Base-by-base conservation (phyloP, 208 protist genomes). In the Crithidia expoeki region DNA sequence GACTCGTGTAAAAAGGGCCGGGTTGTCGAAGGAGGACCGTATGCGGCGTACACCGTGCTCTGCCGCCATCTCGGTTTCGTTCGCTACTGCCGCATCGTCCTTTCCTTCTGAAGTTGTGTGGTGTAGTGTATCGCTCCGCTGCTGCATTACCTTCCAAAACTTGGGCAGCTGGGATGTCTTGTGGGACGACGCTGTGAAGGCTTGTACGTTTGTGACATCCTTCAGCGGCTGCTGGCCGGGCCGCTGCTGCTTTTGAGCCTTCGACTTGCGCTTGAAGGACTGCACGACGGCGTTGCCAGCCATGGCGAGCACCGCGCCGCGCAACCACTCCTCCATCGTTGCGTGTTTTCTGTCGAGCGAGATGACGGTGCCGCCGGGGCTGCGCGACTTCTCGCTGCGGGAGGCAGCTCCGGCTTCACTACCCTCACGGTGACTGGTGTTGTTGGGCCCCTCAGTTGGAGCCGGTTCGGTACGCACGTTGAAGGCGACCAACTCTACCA, bases 271-370 rank as follows among this genome's bases (percentile, higher is more conserved):
- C 66, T 38, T 74, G 40, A 64, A 27, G 32, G 80, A 82, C 52
- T 77, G 70, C 50, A 61, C 74, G 32, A 88, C 86, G 9, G 85
- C 80, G 64, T 88, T 91, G 38, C 77, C 77, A 19, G 80, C 76
- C 80, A 86, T 88, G 14, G 55, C 82, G 36, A 76, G 68, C 33
- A 91, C 82, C 28, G 77, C 76, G 7, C 72, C 52, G 4, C 76
- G 73, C 40, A 88, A 38, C 85, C 82, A 86, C 42, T 63, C 69
- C 30, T 88, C 66, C 17, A 83, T 56, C 14, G 61, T 46, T 28
- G 33, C 17, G 47, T 38, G 46, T 11, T 21, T 55, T 1, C 16
- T n/a, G 49, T 21, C 2, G 0, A 4, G 25, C 2, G 61, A 32
- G 7, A 14, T n/a, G 25, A 27, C 47, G 23, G 61, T 67, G 33